Conservation (phyloP, 2,329 filamentous ascomycete species). For the Colletotrichum sublineola region DNA sequence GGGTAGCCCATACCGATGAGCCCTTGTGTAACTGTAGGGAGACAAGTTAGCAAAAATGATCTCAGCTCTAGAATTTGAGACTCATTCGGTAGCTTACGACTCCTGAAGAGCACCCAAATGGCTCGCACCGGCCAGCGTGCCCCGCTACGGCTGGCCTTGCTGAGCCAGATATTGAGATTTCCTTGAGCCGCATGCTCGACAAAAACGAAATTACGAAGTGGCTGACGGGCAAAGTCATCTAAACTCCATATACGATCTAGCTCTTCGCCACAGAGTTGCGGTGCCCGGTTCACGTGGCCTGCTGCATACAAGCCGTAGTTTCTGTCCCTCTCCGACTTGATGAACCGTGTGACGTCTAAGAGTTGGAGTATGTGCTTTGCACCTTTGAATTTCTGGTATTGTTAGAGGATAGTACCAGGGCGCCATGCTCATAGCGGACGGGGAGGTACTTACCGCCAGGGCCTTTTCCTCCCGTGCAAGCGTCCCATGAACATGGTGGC, state of each 20-base stretch:
- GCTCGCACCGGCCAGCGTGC: constrained; percentile 31
- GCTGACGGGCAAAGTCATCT: constrained; percentile 18
- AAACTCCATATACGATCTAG: constrained; percentile 23
- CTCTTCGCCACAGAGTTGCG: not conserved
- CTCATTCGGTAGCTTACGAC: constrained; percentile 20
- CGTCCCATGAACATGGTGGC: not conserved
- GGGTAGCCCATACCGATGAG: constrained; percentile 48
- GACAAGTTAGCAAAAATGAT: constrained; percentile 20
- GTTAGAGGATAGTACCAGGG: not conserved
- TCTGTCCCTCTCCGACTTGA: constrained; percentile 24
- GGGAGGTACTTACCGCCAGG: constrained; percentile 18
- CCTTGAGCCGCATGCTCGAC: constrained; percentile 48
- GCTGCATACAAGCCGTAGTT: not conserved
- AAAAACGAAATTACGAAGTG: constrained; percentile 42
- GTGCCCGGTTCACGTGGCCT: not conserved
- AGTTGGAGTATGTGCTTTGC: constrained; percentile 48
- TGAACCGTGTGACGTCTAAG: constrained; percentile 43
- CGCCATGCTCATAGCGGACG: not conserved
- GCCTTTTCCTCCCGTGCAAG: constrained; percentile 32
- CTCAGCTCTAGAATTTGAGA: not conserved
- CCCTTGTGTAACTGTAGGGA: constrained; percentile 46
- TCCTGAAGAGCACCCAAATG: constrained; percentile 36
- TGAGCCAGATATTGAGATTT: constrained; percentile 41
- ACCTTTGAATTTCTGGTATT: constrained; percentile 44
- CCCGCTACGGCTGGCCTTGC: constrained; percentile 25